phyloP scores from a whole-genome alignment of 768 basidiomycete genomes.

The Lactarius deliciosus region DNA sequence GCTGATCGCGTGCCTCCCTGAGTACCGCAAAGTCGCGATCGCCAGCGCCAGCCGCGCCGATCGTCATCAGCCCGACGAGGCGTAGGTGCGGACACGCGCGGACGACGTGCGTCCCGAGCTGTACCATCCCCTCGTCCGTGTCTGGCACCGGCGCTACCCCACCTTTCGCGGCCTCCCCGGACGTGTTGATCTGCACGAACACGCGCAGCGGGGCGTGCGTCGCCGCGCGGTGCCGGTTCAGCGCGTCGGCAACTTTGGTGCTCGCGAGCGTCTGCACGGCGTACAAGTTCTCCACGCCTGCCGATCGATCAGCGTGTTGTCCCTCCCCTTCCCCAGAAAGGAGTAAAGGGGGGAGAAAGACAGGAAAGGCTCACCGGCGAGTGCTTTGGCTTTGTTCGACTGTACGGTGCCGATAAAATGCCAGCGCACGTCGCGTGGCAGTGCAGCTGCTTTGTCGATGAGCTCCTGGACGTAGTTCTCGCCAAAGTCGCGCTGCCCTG shows the following conservation, averaged over 20 bases:
- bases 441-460: constrained; percentile 66
- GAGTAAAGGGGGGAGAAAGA: background rate
- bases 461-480: constrained; percentile 98
- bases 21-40: constrained; percentile 78
- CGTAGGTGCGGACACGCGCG: constrained; percentile 68
- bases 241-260: constrained; percentile 70
- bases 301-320: background rate
- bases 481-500: constrained; percentile 88
- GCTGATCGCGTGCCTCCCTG: constrained; percentile 57
- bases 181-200: constrained; percentile 93
- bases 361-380: constrained; percentile 13
- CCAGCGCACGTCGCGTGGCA: constrained; percentile 47
- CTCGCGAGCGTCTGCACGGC: constrained; percentile 86
- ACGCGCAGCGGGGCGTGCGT: constrained; percentile 68
- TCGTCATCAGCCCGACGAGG: constrained; percentile 93
- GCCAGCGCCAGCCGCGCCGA: constrained; percentile 63
- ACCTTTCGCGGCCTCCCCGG: constrained; percentile 87
- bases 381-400: constrained; percentile 26
- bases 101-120: constrained; percentile 71
- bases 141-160: constrained; percentile 48
- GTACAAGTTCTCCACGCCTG: constrained; percentile 59
- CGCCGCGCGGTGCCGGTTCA: constrained; percentile 70
- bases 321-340: background rate
- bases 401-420: constrained; percentile 25
- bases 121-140: constrained; percentile 40